Evolutionary conservation across 2,329 filamentous ascomycete genomes (phyloP).

Genomic region (Xylaria sp.): DNA sequence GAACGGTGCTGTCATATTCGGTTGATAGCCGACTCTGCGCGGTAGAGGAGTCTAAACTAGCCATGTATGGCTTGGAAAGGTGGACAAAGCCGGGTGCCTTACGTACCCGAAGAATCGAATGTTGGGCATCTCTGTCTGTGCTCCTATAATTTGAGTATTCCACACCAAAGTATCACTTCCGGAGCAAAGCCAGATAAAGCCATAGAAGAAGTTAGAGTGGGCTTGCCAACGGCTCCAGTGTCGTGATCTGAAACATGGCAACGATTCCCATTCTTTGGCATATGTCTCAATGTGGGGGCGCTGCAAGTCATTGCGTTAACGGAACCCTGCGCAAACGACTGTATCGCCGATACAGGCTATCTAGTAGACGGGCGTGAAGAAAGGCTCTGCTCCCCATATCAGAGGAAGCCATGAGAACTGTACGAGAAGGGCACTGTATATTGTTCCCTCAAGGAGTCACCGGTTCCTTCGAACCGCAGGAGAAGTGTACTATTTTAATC

Average conservation of each 20-base stretch:
- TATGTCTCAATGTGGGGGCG: conserved; percentile 40
- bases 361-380: conserved; percentile 29
- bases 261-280: conserved; percentile 40
- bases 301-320: conserved; percentile 49
- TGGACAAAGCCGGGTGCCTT: not conserved
- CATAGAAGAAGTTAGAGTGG: conserved; percentile 24
- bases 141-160: not conserved
- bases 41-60: not conserved
- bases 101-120: not conserved
- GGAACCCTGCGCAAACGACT: conserved; percentile 55
- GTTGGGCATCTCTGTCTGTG: not conserved
- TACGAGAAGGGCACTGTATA: conserved; percentile 47
- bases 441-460: conserved; percentile 22
- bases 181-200: conserved; percentile 20
- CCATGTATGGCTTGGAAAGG: conserved; percentile 1
- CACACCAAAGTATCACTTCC: not conserved
- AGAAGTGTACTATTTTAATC: conserved; percentile 30
- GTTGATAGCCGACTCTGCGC: conserved; percentile 11
- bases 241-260: conserved; percentile 43
- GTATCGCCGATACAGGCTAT: conserved; percentile 42
- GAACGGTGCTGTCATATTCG: conserved; percentile 8
- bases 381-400: conserved; percentile 33
- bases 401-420: conserved; percentile 47
- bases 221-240: conserved; percentile 37
- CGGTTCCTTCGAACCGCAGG: conserved; percentile 5